Conservation (phyloP, 345 rosid genomes). For the Lepidium aucheri region DNA sequence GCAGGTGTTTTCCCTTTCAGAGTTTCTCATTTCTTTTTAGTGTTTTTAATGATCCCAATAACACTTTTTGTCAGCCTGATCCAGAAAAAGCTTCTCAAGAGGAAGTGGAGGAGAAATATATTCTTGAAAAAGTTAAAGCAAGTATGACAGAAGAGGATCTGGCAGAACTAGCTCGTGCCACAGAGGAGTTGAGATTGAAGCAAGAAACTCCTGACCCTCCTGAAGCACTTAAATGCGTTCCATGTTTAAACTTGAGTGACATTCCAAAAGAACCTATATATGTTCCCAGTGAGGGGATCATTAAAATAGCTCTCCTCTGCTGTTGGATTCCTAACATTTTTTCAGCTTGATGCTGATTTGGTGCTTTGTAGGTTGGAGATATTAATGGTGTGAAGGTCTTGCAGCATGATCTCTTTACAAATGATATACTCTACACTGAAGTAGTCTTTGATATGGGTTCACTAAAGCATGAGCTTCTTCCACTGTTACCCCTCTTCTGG, state of each 20-base stretch:
- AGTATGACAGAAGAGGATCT: conserved; percentile 88
- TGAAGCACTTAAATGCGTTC: conserved; percentile 72
- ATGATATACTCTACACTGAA: conserved; percentile 84
- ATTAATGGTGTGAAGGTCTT: conserved; percentile 78
- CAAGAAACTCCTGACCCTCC: conserved; percentile 97
- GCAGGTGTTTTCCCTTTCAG: conserved; percentile 44
- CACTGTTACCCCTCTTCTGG: conserved; percentile 76
- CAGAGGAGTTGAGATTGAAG: conserved; percentile 70
- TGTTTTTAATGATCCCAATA: conserved; percentile 4
- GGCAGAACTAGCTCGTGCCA: conserved; percentile 78
- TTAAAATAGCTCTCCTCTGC: not conserved
- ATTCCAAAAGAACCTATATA: conserved; percentile 75
- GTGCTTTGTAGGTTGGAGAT: conserved; percentile 53
- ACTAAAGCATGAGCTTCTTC: conserved; percentile 76
- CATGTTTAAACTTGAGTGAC: conserved; percentile 62
- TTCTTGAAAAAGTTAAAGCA: conserved; percentile 55
- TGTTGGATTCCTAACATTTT: conserved; percentile 25
- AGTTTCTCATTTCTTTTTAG: not conserved
- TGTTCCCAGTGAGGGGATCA: conserved; percentile 67
- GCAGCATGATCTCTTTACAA: conserved; percentile 87
- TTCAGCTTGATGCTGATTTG: not conserved
- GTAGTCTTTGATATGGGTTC: conserved; percentile 77
- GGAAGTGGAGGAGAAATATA: conserved; percentile 73
- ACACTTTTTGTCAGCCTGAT: conserved; percentile 56
- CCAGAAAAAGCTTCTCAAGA: conserved; percentile 78